Base-by-base conservation (phyloP, 768 basidiomycete species). In the Amanita rimosa region DNA sequence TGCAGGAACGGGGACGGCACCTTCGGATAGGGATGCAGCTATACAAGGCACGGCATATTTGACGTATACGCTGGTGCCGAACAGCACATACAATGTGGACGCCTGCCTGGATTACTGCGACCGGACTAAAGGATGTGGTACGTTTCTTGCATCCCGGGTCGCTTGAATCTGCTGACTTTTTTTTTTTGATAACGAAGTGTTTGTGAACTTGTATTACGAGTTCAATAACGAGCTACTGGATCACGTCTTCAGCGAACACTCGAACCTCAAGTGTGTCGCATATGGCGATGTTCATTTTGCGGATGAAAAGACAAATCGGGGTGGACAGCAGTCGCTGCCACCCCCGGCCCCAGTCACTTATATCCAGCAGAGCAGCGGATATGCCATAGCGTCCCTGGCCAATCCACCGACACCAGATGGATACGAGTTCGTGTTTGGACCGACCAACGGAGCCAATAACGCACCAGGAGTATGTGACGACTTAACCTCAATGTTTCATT, bases 121-220 rank as follows among this genome's bases (percentile, higher is more conserved):
- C 35, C 52, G 55, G 2, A 62, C 68, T 10, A 46, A 62, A 0
- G 58, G 54, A 7, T 76, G 74, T 59, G 72, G 74, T 74, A 58
- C 13, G 49, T n/a, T 39, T n/a, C n/a, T n/a, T n/a, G n/a, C 31
- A 13, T 31, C 13, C 4, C 31, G 10, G 13, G 13, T 31, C 31
- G 31, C 13, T 31, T 13, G 31, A 31, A 13, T 31, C 51, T 50
- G n/a, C 19, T 33, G 19, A 43, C 19, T 22, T 3, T 14, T 3
- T 14, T 3, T 24, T 5, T 3, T 3, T 44, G 14, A 7, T 9
- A 26, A 16, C 27, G 3, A 3, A 44, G 74, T 72, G 7, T 74
- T 74, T 51, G 72, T 64, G n/a, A 76, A 76, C 52, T 46, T 76
- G 24, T 76, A 66, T 48, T 75, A 76, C 58, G 72, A 76, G 51